Evolutionary conservation across 108 stramenopile species (phyloP), one percentile per base, ranked within the genome.

Genomic region (Skeletonema potamos): DNA sequence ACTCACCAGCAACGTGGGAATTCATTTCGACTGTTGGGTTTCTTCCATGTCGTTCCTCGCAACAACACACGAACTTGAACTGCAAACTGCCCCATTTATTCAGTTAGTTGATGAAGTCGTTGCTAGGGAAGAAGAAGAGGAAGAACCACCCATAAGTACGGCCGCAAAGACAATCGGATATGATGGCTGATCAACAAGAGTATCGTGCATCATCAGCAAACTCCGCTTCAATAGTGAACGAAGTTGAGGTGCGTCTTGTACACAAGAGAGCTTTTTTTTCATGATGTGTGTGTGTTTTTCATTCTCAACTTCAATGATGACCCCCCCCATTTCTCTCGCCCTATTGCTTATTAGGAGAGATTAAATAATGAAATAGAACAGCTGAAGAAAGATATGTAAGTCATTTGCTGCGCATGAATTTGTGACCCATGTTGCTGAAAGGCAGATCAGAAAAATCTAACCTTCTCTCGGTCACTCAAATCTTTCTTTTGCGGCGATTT

Each of bases 341-440:
- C 22, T 51, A 24, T 51, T 51, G 22, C 48, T 8, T 22, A 51
- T n/a, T 28, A 76, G 74, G 66, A 61, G 39, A 18, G 74, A 54
- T 54, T 76, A 11, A 62, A 68, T 54, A 68, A 68, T 61, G 74
- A 76, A 68, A 56, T 76, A 63, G 27, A 54, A 27, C 74, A 76
- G 44, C 48, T 76, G 24, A 62, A 68, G 51, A 76, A 76, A 43
- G 74, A 76, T 44, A 68, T 76, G 48, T 51, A 22, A 51, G 48
- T 51, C 2, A 4, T n/a, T 22, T 51, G n/a, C 8, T 6, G 9
- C 15, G 4, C 46, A 8, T 48, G 20, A 22, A 48, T 1, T 48
- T 48, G n/a, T n/a, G 13, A 48, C 6, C 2, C 7, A 15, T 22
- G 20, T 48, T 18, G 6, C 5, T n/a, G 1, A 48, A 4, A 5